Conservation (phyloP, 192 early-diverging fungal species). For the Gryganskiella cystojenkinii region DNA sequence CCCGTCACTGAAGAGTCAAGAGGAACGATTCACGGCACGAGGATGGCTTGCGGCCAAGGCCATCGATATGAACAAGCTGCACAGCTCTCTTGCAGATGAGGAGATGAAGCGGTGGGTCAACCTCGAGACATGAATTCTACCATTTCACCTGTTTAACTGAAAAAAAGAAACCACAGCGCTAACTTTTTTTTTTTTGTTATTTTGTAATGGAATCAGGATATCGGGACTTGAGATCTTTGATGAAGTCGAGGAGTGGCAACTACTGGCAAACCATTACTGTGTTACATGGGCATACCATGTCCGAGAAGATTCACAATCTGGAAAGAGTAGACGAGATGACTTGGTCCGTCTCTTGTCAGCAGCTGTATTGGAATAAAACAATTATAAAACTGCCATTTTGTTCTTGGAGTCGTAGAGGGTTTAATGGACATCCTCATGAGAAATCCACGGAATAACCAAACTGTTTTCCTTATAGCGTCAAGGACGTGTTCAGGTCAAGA, state of each 20-base stretch:
- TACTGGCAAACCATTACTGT: slow-evolving; percentile 89
- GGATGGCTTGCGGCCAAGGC: slow-evolving; percentile 71
- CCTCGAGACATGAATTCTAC: too few species aligned
- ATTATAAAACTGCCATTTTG: too few species aligned
- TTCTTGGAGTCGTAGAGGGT: too few species aligned
- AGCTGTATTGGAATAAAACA: too few species aligned
- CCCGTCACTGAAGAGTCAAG: slow-evolving; percentile 78
- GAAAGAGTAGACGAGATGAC: neutral
- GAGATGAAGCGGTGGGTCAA: slow-evolving; percentile 56
- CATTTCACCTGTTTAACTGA: too few species aligned
- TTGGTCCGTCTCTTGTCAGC: neutral
- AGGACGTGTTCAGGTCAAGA: too few species aligned
- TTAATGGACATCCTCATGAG: too few species aligned
- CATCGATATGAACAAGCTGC: slow-evolving; percentile 71
- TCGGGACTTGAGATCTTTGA: slow-evolving; percentile 85
- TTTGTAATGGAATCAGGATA: slow-evolving; percentile 58
- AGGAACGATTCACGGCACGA: slow-evolving; percentile 67
- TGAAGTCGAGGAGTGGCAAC: slow-evolving; percentile 91
- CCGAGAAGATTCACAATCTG: neutral
- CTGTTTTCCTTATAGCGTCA: too few species aligned
- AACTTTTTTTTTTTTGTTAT: too few species aligned
- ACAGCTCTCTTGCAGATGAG: slow-evolving; percentile 51
- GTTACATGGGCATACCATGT: slow-evolving; percentile 76
- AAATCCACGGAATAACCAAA: too few species aligned
- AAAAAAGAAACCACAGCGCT: too few species aligned